phyloP scores from a whole-genome alignment of 2,329 filamentous ascomycete species.

The Elsinoe batatas region DNA sequence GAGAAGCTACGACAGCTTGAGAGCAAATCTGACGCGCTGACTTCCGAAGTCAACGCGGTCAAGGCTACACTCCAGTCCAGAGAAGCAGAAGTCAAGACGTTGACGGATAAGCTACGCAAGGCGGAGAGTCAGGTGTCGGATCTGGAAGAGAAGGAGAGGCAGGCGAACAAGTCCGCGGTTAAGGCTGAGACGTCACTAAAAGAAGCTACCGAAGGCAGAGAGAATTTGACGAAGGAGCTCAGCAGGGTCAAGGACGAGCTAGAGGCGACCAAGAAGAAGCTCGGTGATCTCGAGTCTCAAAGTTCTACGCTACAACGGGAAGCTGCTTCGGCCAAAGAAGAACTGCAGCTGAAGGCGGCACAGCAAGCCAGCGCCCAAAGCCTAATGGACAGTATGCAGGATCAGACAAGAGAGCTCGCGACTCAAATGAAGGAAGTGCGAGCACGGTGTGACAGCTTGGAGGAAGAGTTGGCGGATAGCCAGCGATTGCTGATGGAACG shows the following conservation, averaged over 20 bases:
- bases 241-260: constrained; percentile 63
- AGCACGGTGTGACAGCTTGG: constrained; percentile 70
- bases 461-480: constrained; percentile 84
- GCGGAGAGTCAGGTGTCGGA: constrained; percentile 62
- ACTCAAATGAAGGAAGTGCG: constrained; percentile 87
- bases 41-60: constrained; percentile 58
- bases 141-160: constrained; percentile 68
- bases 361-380: constrained; percentile 80
- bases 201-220: constrained; percentile 61
- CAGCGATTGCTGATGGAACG: constrained; percentile 79
- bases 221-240: constrained; percentile 63
- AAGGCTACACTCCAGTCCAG: constrained; percentile 63
- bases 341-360: constrained; percentile 71
- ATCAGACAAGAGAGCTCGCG: constrained; percentile 78
- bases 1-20: constrained; percentile 66
- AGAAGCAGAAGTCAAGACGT: constrained; percentile 63
- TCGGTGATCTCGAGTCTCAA: constrained; percentile 68
- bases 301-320: constrained; percentile 59
- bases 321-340: constrained; percentile 59
- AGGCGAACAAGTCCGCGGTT: constrained; percentile 66
- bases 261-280: constrained; percentile 41
- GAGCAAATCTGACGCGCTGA: constrained; percentile 70
- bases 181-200: constrained; percentile 69
- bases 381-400: constrained; percentile 82
- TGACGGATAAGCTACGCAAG: constrained; percentile 68